These are phyloP conservation scores for Pisolithus albus DNA, from an alignment of 768 basidiomycete genomes.

Conservation along the genomic window DNA sequence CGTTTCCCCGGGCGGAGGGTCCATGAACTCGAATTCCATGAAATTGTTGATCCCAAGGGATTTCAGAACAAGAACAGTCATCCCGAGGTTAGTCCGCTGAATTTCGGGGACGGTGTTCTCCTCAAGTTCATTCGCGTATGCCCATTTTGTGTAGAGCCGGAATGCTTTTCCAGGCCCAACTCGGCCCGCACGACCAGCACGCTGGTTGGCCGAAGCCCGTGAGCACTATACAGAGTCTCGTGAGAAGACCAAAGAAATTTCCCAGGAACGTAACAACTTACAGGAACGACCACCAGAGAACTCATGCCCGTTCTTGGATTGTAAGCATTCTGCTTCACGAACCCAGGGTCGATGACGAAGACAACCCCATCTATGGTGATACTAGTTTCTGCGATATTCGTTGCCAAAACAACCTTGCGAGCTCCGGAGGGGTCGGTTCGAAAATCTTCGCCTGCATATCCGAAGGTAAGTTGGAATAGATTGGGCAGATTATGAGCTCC, in stretches of 20 bases:
- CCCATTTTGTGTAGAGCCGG: conserved; percentile 99
- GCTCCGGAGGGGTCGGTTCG: conserved; percentile 97
- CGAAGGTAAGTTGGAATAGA: conserved; percentile 97
- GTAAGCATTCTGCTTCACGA: conserved; percentile 98
- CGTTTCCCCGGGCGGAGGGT: conserved; percentile 96
- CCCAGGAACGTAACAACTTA: conserved; percentile 34
- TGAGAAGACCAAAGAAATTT: not conserved
- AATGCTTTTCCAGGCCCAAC: conserved; percentile 98
- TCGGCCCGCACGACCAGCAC: conserved; percentile 94
- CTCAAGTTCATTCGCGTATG: conserved; percentile 90
- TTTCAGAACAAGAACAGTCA: conserved; percentile 92
- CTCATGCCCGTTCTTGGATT: conserved; percentile 99
- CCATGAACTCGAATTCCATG: conserved; percentile 97
- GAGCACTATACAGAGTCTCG: conserved; percentile 59
- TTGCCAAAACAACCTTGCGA: conserved; percentile 95
- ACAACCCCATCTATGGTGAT: conserved; percentile 99
- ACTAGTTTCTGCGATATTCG: conserved; percentile 99
- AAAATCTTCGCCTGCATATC: conserved; percentile 99
- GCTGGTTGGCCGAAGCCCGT: conserved; percentile 92
- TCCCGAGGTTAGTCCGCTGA: conserved; percentile 95
- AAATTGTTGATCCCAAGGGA: conserved; percentile 98
- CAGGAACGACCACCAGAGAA: conserved; percentile 90
- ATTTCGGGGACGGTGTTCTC: conserved; percentile 98
- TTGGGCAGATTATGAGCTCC: conserved; percentile 93
- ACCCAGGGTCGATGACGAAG: conserved; percentile 98